These are phyloP conservation scores for Ceratocystis lukuohia DNA, from an alignment of 2,329 filamentous ascomycete genomes.

Conservation along the genomic window DNA sequence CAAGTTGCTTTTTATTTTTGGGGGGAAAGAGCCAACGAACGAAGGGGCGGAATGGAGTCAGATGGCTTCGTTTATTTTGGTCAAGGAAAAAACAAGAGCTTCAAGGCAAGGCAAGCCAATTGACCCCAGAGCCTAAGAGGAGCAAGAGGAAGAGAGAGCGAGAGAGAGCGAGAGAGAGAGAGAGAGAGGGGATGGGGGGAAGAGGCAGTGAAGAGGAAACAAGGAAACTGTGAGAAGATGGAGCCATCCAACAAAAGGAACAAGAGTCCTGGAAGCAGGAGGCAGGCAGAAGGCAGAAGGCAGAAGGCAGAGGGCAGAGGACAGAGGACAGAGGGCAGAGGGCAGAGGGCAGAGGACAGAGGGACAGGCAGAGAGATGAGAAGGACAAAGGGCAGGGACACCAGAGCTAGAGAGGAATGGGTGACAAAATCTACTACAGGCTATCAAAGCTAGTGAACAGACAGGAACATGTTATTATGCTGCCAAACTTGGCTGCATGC, in stretches of 20 bases:
- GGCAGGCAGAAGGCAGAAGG: background rate
- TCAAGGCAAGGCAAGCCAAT: background rate
- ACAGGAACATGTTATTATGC: conserved; percentile 6
- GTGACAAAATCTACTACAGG: conserved; percentile 3
- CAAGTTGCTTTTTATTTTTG: conserved; percentile 11
- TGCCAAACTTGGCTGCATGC: background rate
- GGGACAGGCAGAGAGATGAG: background rate
- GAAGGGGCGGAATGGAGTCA: conserved; percentile 22
- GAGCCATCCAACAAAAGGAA: no score
- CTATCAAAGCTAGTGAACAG: background rate
- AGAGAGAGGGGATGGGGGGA: background rate
- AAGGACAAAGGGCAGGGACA: background rate
- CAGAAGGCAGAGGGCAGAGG: background rate
- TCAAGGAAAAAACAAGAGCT: background rate
- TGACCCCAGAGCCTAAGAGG: background rate
- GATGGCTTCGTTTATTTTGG: conserved; percentile 10
- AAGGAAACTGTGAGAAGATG: background rate
- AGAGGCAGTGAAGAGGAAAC: background rate
- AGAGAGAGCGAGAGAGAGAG: background rate
- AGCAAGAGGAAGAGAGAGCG: background rate
- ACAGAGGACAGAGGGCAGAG: background rate
- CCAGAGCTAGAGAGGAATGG: background rate
- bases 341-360: background rate
- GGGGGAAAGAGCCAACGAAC: conserved; percentile 9
- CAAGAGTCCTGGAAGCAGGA: no score